Percentiles rank a stretch among this genome's conserved stretches.
Evolutionary conservation across 208 protist genomes (phyloP).

Genomic region (Trypanosoma congolense): DNA sequence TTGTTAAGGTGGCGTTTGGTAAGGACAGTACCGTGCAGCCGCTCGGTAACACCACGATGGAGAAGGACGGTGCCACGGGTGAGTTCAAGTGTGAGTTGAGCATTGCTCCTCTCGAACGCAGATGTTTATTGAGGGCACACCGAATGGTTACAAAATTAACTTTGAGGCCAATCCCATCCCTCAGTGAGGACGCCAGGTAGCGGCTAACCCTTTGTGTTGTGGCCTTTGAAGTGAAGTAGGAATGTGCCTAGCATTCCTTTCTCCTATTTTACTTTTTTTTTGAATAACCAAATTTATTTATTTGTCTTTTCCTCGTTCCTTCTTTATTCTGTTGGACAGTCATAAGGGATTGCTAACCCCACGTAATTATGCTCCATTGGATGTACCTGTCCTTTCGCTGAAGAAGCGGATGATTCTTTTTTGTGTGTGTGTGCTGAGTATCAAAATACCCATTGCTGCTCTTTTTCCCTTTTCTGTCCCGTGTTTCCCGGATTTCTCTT

Average conservation of each 20-base stretch:
- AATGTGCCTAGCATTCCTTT: neutral
- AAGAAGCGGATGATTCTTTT: too few species aligned
- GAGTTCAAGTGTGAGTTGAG: slow-evolving; percentile 62
- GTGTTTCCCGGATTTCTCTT: neutral
- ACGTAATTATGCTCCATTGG: too few species aligned
- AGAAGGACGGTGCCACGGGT: slow-evolving; percentile 36
- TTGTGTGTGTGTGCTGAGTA: too few species aligned
- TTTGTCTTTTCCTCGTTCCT: slow-evolving; percentile 6
- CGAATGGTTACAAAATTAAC: slow-evolving; percentile 80
- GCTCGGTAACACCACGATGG: slow-evolving; percentile 54
- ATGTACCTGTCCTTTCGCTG: too few species aligned
- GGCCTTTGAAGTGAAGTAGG: neutral
- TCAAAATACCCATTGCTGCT: too few species aligned
- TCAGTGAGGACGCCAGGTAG: neutral
- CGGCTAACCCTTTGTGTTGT: too few species aligned
- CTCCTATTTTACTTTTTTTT: slow-evolving; percentile 12
- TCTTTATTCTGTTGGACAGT: slow-evolving; percentile 19
- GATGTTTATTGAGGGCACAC: slow-evolving; percentile 73
- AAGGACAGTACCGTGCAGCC: slow-evolving; percentile 63
- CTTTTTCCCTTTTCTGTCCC: slow-evolving; percentile 14
- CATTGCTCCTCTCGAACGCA: slow-evolving; percentile 52
- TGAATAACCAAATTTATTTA: too few species aligned
- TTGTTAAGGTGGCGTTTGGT: slow-evolving; percentile 66
- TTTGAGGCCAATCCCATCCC: slow-evolving; percentile 64
- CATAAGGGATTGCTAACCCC: too few species aligned